A percentile compares a stretch with the other conserved stretches of the same genome.
These are phyloP conservation scores for Alternaria arbusti DNA, from an alignment of 2,329 filamentous ascomycete genomes.

Conservation along the genomic window DNA sequence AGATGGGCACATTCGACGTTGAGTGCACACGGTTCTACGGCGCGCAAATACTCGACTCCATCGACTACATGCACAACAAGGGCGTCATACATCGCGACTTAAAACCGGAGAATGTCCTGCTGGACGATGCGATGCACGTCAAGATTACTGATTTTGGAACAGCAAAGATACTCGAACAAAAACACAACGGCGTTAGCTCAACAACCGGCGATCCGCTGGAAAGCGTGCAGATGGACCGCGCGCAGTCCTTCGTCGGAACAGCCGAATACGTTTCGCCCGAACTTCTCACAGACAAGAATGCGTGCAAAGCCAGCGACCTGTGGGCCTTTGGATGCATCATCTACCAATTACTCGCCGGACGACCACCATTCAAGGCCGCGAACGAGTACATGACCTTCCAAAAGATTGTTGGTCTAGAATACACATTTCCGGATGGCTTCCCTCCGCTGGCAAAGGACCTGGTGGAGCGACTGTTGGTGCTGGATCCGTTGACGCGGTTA, in stretches of 20 bases:
- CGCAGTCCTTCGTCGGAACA: slow-evolving; percentile 95
- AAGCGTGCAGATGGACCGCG: slow-evolving; percentile 70
- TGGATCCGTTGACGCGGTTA: slow-evolving; percentile 83
- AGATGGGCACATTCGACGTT: slow-evolving; percentile 90
- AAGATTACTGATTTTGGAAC: slow-evolving; percentile 99
- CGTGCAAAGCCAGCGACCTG: slow-evolving; percentile 95
- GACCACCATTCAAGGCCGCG: slow-evolving; percentile 92
- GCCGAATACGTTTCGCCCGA: slow-evolving; percentile 98
- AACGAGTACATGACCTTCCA: slow-evolving; percentile 98
- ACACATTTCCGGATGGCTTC: slow-evolving; percentile 89
- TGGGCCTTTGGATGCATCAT: slow-evolving; percentile 99
- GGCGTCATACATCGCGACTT: slow-evolving; percentile 96
- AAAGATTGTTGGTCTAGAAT: slow-evolving; percentile 94
- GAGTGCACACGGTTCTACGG: slow-evolving; percentile 95
- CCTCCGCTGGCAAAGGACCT: slow-evolving; percentile 85
- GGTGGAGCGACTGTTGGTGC: slow-evolving; percentile 85
- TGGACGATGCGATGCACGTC: slow-evolving; percentile 95
- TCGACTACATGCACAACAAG: slow-evolving; percentile 96
- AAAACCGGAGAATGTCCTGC: slow-evolving; percentile 94
- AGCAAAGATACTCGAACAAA: slow-evolving; percentile 81
- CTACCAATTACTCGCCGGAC: slow-evolving; percentile 93
- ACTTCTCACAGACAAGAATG: slow-evolving; percentile 93
- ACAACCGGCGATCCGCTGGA: slow-evolving; percentile 59
- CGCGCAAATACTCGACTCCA: slow-evolving; percentile 93
- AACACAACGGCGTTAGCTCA: slow-evolving; percentile 48